phyloP scores from a whole-genome alignment of 2,329 filamentous ascomycete species.

The Trichoderma sp. region DNA sequence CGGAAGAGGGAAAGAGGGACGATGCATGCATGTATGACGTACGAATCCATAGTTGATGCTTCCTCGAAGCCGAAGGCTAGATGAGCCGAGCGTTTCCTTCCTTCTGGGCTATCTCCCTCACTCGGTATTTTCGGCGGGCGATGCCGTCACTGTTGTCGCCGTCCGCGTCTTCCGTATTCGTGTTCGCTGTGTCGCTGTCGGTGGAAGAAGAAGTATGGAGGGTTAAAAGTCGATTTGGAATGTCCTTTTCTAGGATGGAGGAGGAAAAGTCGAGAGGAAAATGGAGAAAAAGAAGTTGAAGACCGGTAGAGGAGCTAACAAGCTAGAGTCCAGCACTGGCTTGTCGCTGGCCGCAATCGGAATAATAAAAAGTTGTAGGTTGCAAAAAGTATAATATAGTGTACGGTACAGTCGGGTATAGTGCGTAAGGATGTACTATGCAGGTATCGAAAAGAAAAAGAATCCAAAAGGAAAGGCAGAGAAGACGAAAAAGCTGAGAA shows the following conservation, averaged over 20 bases:
- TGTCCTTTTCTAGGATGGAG: neutral
- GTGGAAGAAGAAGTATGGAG: neutral
- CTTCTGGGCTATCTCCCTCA: neutral
- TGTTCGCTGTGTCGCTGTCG: constrained; percentile 3
- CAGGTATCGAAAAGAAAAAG: constrained; percentile 12
- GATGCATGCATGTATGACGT: constrained; percentile 24
- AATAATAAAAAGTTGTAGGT: constrained; percentile 10
- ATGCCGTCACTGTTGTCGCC: neutral
- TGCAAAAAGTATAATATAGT: neutral
- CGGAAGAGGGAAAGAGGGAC: constrained; percentile 8
- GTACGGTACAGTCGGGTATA: neutral
- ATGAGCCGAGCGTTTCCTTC: constrained; percentile 7
- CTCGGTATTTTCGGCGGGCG: neutral
- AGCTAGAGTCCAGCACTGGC: constrained; percentile 19
- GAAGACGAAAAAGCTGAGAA: neutral
- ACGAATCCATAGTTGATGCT: constrained; percentile 31
- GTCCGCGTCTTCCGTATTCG: neutral
- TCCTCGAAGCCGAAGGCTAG: neutral
- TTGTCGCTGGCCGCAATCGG: constrained; percentile 15
- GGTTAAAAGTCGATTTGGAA: neutral
- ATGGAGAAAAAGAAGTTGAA: neutral
- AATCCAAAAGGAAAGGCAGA: constrained; percentile 14
- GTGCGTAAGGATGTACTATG: constrained; percentile 3
- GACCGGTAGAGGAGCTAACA: neutral
- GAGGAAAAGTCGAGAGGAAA: neutral